Base-by-base conservation (phyloP, 306 rosid species). In the Glycine latifolia region DNA sequence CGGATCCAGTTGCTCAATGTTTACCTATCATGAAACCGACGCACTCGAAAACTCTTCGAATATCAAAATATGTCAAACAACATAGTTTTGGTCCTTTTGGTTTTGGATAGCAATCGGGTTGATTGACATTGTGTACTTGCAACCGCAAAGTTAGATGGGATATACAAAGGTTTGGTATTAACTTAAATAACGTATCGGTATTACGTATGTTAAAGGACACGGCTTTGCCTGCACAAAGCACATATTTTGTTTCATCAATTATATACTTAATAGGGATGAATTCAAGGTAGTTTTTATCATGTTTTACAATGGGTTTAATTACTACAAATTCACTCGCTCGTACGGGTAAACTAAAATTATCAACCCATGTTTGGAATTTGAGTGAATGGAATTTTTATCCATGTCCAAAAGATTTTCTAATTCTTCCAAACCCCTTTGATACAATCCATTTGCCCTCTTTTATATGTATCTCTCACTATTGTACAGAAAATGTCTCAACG, bases 371-470 rank as follows among this genome's bases (percentile, higher is more conserved):
- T 13, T 53, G 10, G 9, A 14, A 68, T 2, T 35, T 35, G 39
- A 0, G 39, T 35, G 39, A 35, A 4, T 53, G 10, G 4, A 14
- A 65, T 87, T 67, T 87, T 54, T 58, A 82, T 79, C 48, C 71
- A 89, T 15, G 65, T 85, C 81, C 91, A 76, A 68, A 90, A 88
- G 37, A 72, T 95, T 82, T 74, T 90, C 1, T 95, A 93, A 72
- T 90, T 91, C 83, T 87, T 91, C 76, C 89, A 97, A 33, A 3
- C 99, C 97, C 3, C 89, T 93, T 63, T 93, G 98, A 98, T 94
- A 91, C 85, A 82, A 50, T 35, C 93, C 96, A 0, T 94, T 93
- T 4, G 20, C 66, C 52, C 88, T 93, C 52, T 35, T 93, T 95
- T 82, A 69, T 26, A 6, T 82, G 46, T 14, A 77, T 91, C 49